Percentiles rank a stretch among this genome's conserved stretches.
phyloP scores from a whole-genome alignment of 345 rosid genomes.

The Toxicodendron radicans region DNA sequence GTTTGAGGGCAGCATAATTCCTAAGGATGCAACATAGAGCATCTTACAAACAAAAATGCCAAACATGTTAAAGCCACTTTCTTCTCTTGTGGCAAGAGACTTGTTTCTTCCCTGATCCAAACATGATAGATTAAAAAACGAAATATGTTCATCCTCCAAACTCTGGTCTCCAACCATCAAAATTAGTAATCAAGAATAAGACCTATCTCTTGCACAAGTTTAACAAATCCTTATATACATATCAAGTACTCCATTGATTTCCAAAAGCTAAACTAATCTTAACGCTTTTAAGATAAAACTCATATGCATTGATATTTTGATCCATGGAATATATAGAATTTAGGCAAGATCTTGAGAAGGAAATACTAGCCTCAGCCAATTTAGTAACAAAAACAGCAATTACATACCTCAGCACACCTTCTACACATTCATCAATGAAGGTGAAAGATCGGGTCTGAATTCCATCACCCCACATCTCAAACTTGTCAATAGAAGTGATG shows the following conservation, averaged over 20 bases:
- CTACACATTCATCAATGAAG: conserved; percentile 98
- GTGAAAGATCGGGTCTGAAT: conserved; percentile 96
- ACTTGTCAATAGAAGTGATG: conserved; percentile 74
- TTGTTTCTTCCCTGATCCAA: neutral
- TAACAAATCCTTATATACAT: neutral
- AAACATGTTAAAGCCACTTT: neutral
- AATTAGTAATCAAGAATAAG: neutral
- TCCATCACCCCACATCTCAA: conserved; percentile 99
- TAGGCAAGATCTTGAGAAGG: no score
- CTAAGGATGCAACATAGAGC: neutral
- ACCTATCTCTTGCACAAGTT: neutral
- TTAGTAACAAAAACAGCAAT: neutral
- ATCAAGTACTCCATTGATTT: neutral
- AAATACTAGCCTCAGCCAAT: neutral
- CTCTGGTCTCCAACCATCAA: neutral
- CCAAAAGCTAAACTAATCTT: neutral
- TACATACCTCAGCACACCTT: conserved; percentile 88
- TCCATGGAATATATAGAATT: neutral
- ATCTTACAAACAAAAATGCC: neutral
- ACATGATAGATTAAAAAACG: neutral
- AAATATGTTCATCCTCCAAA: neutral
- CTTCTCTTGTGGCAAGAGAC: neutral
- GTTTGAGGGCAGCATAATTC: neutral
- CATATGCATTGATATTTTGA: neutral
- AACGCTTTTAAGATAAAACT: neutral